Percentiles rank a stretch among this genome's conserved stretches.
Evolutionary conservation across 78 protist genomes (phyloP).

Genomic region (Dictyostelium purpureum): DNA sequence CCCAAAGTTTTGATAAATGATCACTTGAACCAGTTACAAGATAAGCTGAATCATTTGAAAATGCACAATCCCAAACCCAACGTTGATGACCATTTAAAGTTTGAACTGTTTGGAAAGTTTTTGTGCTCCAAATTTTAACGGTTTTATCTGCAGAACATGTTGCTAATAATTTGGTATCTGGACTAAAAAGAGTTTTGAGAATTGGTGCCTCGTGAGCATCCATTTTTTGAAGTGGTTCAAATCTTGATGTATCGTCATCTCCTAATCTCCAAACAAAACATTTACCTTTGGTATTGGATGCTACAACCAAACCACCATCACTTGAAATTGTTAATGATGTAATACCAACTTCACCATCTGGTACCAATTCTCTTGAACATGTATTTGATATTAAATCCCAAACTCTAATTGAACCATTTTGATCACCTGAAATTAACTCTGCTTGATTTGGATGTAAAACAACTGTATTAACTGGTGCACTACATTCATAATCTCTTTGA

Average conservation of each 20-base stretch:
- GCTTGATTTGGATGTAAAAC: constrained; percentile 95
- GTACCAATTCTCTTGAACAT: constrained; percentile 89
- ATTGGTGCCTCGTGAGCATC: constrained; percentile 90
- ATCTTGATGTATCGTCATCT: constrained; percentile 75
- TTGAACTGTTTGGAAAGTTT: constrained; percentile 65
- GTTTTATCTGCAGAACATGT: constrained; percentile 96
- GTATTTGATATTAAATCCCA: constrained; percentile 91
- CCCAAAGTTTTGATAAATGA: constrained; percentile 94
- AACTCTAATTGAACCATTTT: constrained; percentile 89
- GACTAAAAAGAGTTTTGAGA: constrained; percentile 84
- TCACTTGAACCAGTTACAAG: constrained; percentile 95
- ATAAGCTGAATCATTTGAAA: constrained; percentile 95
- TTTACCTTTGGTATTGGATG: constrained; percentile 92
- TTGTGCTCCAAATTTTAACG: constrained; percentile 83
- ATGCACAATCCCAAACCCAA: constrained; percentile 99
- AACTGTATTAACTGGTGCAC: constrained; percentile 86
- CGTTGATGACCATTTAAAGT: constrained; percentile 91
- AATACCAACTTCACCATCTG: constrained; percentile 88
- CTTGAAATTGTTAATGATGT: constrained; percentile 82
- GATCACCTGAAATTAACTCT: constrained; percentile 93
- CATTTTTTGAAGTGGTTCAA: constrained; percentile 64
- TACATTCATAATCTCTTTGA: constrained; percentile 87
- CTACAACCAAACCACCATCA: constrained; percentile 85
- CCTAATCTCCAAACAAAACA: constrained; percentile 87
- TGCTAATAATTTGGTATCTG: constrained; percentile 91